Evolutionary conservation across 2,329 filamentous ascomycete genomes (phyloP), one percentile per base, ranked within the genome.

Genomic region (Colletotrichum musae): DNA sequence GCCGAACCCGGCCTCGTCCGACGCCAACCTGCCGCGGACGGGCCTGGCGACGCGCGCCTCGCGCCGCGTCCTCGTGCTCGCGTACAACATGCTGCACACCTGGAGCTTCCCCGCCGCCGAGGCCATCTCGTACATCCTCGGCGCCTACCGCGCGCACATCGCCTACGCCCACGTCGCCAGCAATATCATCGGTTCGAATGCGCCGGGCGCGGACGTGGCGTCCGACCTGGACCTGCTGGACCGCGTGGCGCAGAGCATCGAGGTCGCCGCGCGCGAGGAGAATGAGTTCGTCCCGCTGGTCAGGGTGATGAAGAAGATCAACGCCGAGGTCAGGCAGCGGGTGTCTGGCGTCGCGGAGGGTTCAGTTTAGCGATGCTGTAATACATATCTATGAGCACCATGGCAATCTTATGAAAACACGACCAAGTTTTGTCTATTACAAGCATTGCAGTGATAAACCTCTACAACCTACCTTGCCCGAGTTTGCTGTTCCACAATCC

Each of bases 241-340:
- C 6, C 64, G 64, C 5, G 64, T 63, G 16, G 58, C 64, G 0
- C 58, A 63, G 12, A 61, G 64, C 12, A 52, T 63, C 4, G 52
- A 52, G 52, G 41, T 36, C 7, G 52, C 52, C 6, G 45, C 59
- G 5, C 52, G 47, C 18, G 52, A 58, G 12, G 64, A 68, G 36
- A 51, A 26, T 24, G 64, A 68, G 13, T 68, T 68, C n/a, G 43
- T 41, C 6, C 64, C 64, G 4, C 41, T 68, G 36, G 52, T 52
- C 9, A 36, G 52, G 5, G 58, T 41, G 1, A 68, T 68, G 64
- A 45, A 64, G 26, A 45, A 48, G 36, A 58, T 63, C 5, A 68
- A 68, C 6, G 36, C 64, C 1, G 52, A 63, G 43, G 52, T 58
- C 2, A 45, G 60, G 15, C 24, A 53, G 18, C 56, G 16, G 10